Evolutionary conservation across 2,329 filamentous ascomycete genomes (phyloP), one percentile per base, ranked within the genome.

Genomic region (Septoria linicola): DNA sequence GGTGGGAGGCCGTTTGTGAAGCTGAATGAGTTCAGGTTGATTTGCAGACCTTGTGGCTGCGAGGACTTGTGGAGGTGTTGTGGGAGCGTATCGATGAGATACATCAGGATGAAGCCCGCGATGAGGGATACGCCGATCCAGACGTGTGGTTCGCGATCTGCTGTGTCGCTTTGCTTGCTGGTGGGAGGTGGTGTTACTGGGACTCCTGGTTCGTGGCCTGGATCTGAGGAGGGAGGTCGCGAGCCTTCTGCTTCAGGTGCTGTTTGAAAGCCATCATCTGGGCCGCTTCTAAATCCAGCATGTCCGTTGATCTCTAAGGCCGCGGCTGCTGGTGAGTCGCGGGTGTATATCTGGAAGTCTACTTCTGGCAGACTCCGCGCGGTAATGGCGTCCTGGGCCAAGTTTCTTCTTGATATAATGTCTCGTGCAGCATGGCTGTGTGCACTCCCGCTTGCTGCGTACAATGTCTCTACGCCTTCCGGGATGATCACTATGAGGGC

Each of bases 401-500:
- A n/a, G n/a, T n/a, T n/a, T n/a, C n/a, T n/a, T 27, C 23, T 27
- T 10, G 10, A 5, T 10, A 10, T 10, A 27, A 27, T 16, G 17
- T 17, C 49, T 14, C 56, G 51, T 35, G 46, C 45, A 20, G 46
- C 32, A 37, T 61, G 63, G 13, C 56, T 46, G 34, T 63, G 51
- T 8, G 55, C 51, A 37, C 44, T 51, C 7, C 55, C 59, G 14
- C 57, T 59, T 31, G 81, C 77, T 60, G 74, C 83, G 61, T 93
- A 89, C 51, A 96, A 80, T 2, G 93, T 92, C 68, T 96, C 91
- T 53, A 97, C 85, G 31, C 93, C 93, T 71, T 99, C 93, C 1
- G 93, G 93, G 64, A 99, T 96, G 66, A 99, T 97, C 25, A 99
- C 90, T 59, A 97, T 92, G 59, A 99, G 80, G 1, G 92, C 92